These are phyloP conservation scores for Fusarium sp. DNA, from an alignment of 2,329 filamentous ascomycete species.

Conservation along the genomic window DNA sequence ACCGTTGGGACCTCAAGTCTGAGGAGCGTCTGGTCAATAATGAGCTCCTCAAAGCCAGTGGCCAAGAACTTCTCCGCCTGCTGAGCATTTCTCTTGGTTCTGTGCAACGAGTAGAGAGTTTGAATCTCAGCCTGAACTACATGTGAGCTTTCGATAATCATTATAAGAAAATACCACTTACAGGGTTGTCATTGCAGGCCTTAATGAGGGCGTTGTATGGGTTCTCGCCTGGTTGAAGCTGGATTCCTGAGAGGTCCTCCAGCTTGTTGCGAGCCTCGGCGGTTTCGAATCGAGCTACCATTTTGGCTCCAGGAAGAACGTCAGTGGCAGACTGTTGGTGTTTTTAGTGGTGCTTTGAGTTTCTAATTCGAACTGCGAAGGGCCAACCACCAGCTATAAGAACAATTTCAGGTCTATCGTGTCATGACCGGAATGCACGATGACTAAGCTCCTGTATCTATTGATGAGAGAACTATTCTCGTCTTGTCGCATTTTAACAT, in stretches of 20 bases:
- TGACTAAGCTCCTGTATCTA: conserved; percentile 32
- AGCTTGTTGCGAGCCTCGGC: conserved; percentile 61
- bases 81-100: conserved; percentile 77
- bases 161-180: conserved; percentile 53
- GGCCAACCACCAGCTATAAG: conserved; percentile 9
- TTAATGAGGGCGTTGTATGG: conserved; percentile 81
- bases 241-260: conserved; percentile 65
- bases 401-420: neutral
- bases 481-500: neutral
- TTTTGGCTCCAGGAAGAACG: neutral
- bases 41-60: conserved; percentile 74
- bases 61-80: conserved; percentile 80
- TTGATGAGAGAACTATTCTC: conserved; percentile 13
- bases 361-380: neutral
- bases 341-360: neutral
- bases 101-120: conserved; percentile 77
- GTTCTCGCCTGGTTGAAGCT: conserved; percentile 68
- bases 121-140: conserved; percentile 71
- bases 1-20: conserved; percentile 72
- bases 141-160: neutral
- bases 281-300: conserved; percentile 36
- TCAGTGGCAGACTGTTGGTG: neutral
- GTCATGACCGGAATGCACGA: conserved; percentile 19
- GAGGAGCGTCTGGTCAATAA: conserved; percentile 79
- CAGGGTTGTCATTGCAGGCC: conserved; percentile 73